A percentile compares a stretch with the other conserved stretches of the same genome.
These are phyloP conservation scores for Mycena vulgaris DNA, from an alignment of 768 basidiomycete species.

Conservation along the genomic window DNA sequence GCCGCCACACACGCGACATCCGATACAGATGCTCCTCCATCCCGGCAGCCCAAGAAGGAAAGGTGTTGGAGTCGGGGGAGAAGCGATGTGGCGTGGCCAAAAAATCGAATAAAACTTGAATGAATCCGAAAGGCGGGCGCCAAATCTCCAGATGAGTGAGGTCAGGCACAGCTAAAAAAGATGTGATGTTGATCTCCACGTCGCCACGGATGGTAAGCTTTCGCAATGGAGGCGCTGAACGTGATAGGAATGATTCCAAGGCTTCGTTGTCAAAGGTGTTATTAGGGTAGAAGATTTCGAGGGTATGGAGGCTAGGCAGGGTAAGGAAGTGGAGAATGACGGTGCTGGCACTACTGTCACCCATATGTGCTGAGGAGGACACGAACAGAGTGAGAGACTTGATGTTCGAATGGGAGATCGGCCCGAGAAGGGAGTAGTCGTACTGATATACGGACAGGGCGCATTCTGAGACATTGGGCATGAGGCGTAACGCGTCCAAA, in stretches of 20 bases:
- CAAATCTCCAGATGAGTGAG: slow-evolving; percentile 20
- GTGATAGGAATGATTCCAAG: not conserved
- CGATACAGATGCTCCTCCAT: not conserved
- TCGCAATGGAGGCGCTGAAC: not conserved
- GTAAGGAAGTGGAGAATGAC: not conserved
- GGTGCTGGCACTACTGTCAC: not conserved
- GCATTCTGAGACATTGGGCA: slow-evolving; percentile 17
- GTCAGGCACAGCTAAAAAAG: not conserved
- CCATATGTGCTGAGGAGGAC: not conserved
- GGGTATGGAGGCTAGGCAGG: not conserved
- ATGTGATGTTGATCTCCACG: not conserved
- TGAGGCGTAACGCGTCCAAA: not conserved
- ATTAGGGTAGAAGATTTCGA: not conserved
- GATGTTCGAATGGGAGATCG: not conserved
- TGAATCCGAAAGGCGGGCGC: not conserved
- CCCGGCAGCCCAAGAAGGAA: slow-evolving; percentile 4
- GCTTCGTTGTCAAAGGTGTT: not conserved
- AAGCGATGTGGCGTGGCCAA: not conserved
- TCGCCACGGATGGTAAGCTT: not conserved
- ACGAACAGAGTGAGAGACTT: slow-evolving; percentile 11
- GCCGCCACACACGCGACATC: not conserved
- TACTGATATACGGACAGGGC: not conserved
- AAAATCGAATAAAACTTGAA: not conserved
- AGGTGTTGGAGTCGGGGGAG: slow-evolving; percentile 14
- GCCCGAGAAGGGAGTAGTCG: not conserved